These are phyloP conservation scores for Umbelopsis ramanniana DNA, from an alignment of 192 early-diverging fungal genomes.

Conservation along the genomic window DNA sequence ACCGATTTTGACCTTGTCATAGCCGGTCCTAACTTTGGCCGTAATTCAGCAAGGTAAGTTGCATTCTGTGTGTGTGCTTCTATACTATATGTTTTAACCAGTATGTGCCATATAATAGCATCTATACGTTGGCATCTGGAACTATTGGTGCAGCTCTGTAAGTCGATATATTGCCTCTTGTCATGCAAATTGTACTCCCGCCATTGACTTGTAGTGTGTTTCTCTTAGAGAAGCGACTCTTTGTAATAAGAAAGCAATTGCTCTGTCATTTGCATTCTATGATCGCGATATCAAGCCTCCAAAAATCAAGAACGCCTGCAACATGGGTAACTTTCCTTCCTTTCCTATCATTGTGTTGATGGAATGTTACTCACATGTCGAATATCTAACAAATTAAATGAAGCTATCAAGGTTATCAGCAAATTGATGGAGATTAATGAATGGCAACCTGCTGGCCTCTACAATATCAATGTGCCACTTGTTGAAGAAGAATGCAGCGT, in stretches of 20 bases:
- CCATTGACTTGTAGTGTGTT: neutral
- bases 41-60: constrained; percentile 39
- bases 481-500: constrained; percentile 31
- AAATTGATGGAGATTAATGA: constrained; percentile 26
- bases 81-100: neutral
- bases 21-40: constrained; percentile 49
- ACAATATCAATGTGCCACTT: constrained; percentile 52
- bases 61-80: neutral
- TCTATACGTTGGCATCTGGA: constrained; percentile 47
- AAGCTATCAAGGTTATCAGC: constrained; percentile 33
- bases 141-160: constrained; percentile 50
- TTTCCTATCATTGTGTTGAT: neutral
- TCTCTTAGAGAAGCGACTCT: constrained; percentile 39
- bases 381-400: neutral
- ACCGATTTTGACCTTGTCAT: constrained; percentile 48
- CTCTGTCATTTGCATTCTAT: constrained; percentile 47
- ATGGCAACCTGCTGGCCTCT: constrained; percentile 40
- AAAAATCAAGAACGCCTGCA: constrained; percentile 31
- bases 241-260: constrained; percentile 42
- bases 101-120: neutral
- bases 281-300: neutral
- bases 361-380: neutral
- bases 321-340: constrained; percentile 25
- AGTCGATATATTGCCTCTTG: neutral
- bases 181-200: neutral